Evolutionary conservation across 1,139 yeast genomes (phyloP), one percentile per base, ranked within the genome.

Genomic region (Geotrichum europaeum): DNA sequence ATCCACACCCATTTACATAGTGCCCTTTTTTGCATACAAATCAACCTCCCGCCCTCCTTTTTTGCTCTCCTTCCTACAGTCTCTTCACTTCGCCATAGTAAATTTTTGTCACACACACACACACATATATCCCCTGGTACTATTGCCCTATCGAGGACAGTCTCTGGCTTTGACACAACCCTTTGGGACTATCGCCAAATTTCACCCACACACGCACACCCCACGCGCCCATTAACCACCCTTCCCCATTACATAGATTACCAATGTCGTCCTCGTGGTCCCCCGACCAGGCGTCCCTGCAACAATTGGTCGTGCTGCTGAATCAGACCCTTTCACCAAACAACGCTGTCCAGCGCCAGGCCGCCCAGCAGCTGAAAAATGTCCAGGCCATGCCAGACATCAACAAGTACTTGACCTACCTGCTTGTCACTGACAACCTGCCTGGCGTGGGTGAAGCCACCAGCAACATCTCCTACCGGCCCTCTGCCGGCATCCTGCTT

Each of bases 401-500:
- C 66, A 87, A 86, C 67, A 89, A 88, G 72, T 94, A 92, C 72
- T 78, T 94, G 51, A 80, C 89, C 51, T 83, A 82, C 68, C 80
- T 92, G 57, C 78, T 94, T 55, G 82, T 89, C 49, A 77, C 80
- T 61, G 86, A 86, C 15, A 58, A 45, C 28, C 34, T 55, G 55
- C 76, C 72, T 6, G 67, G 72, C 7, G 72, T 70, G 47, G 76
- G 82, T 24, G 72, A 76, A 18, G 74, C 84, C 2, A 28, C 47
- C 13, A 24, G 25, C 22, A 32, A 51, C 45, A 24, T 30, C 7
- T 86, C 86, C 56, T 81, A 87, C 30, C 80, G 97, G 61, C 96
- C 97, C 0, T 86, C 96, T 0, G 94, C 97, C 0, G 99, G 98
- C 15, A 76, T 92, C 63, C 80, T 86, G 69, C 80, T 94, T 71